Evolutionary conservation across 2,329 filamentous ascomycete species (phyloP), one percentile per base, ranked within the genome.

Genomic region (Trichoderma sp.): DNA sequence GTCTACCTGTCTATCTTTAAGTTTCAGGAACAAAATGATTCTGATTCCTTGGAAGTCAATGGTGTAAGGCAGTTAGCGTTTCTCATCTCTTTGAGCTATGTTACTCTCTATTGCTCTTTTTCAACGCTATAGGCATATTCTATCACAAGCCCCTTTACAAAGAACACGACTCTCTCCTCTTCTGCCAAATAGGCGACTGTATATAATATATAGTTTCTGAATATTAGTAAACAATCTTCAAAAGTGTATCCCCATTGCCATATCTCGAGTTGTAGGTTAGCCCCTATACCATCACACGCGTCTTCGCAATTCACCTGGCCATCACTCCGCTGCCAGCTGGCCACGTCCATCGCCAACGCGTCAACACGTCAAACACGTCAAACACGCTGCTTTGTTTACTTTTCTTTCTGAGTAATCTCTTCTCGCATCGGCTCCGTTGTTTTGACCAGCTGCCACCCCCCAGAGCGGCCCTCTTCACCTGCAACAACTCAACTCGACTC

Each of bases 341-440:
- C 41, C 67, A 24, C 67, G 67, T 56, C 33, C 14, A 27, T 62
- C 67, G 31, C 29, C n/a, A 38, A 62, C 67, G 67, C 53, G 67
- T 69, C 3, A 18, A 41, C 67, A 56, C 31, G 50, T 35, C 18
- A 4, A 45, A 45, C 41, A 50, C 41, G 7, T 50, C 41, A 53
- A 56, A 56, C 50, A 56, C 50, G 50, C 50, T 56, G 21, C 35
- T 71, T 29, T 71, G 67, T 71, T 60, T 71, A 60, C 59, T 33
- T 56, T n/a, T 62, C 24, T 21, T 31, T 18, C 16, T 3, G 12
- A 7, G 12, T 21, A 21, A 72, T 63, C 56, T 64, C 35, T 7
- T 27, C 11, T 27, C 6, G 21, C 56, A 59, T 71, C 27, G 4
- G 6, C 31, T 11, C n/a, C 14, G 8, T 50, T 64, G 11, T 50